Evolutionary conservation across 768 basidiomycete species (phyloP), one percentile per base, ranked within the genome.

Genomic region (Macrolepiota dolichaula): DNA sequence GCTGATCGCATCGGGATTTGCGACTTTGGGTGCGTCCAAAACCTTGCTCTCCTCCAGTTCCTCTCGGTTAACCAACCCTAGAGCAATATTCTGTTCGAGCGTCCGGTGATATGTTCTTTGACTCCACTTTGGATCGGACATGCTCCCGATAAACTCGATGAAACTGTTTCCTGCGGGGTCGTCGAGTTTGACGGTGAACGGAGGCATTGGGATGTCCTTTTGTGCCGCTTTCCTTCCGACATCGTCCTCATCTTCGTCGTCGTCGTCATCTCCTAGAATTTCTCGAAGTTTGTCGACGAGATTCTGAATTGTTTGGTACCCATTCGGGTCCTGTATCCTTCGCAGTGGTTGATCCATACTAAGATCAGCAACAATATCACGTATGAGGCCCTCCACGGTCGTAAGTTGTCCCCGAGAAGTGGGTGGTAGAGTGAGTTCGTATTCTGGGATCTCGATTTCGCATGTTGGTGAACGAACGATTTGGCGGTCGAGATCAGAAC

Each of bases 111-210:
- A 98, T 11, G 86, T 89, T 60, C 88, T 79, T 76, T 96, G 77
- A 67, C 85, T 88, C 97, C 97, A 99, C 70, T 94, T 92, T 1
- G 96, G 89, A 72, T 99, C 97, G 3, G 88, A 79, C 79, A 93
- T 92, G 59, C 86, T 89, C 10, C 84, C 95, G 2, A 85, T 67
- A 69, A 96, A 96, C 75, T 97, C 94, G 73, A 97, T 79, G 79
- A 96, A 98, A n/a, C 94, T 96, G 74, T 96, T 96, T 6, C 97
- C 97, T 0, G 94, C 79, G 1, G 96, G 96, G 70, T 99, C 97
- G 68, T 98, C 94, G 19, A 99, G 77, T 55, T 81, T 86, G 58
- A 98, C 68, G 0, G 93, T 95, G 70, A 98, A 93, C 2, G 86
- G 73, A 22, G 78, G 79, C 76, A 94, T 84, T 1, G 88, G 83